These are phyloP conservation scores for Wickerhamiella musiphila DNA, from an alignment of 805 yeast species.

Conservation along the genomic window DNA sequence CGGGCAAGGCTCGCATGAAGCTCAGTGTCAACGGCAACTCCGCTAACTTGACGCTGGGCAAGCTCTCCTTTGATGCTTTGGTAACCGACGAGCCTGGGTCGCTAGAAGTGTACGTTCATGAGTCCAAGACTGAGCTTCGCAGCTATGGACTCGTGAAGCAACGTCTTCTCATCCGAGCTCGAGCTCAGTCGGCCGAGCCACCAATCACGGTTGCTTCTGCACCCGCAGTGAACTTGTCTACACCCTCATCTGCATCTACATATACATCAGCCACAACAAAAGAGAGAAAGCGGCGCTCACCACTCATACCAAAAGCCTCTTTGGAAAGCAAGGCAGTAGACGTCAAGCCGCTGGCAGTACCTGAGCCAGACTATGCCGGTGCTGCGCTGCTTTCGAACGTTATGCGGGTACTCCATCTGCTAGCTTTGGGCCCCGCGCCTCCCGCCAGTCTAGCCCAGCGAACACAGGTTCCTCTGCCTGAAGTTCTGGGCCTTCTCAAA, in stretches of 20 bases:
- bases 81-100: conserved; percentile 13
- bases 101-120: conserved; percentile 8
- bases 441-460: conserved; percentile 19
- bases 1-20: conserved; percentile 1
- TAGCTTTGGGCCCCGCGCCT: conserved; percentile 34
- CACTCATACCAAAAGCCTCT: too few relatives aligned
- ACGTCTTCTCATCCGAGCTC: conserved; percentile 8
- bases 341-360: not conserved
- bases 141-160: conserved; percentile 9
- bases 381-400: conserved; percentile 1
- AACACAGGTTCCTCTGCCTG: conserved; percentile 18
- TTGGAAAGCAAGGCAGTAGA: too few relatives aligned
- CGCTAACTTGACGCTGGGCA: conserved; percentile 9
- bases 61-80: conserved; percentile 8
- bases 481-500: conserved; percentile 19
- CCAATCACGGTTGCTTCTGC: too few relatives aligned
- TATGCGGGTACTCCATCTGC: conserved; percentile 26
- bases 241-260: too few relatives aligned
- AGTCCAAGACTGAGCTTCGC: conserved; percentile 3
- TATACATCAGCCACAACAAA: too few relatives aligned
- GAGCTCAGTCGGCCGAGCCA: too few relatives aligned
- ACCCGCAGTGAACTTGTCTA: too few relatives aligned
- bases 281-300: too few relatives aligned
- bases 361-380: not conserved
- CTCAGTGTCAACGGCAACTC: conserved; percentile 6